Percentiles rank a stretch among this genome's conserved stretches.
phyloP scores from a whole-genome alignment of 2,329 filamentous ascomycete species.

The Ceratocystis diversiconidia region DNA sequence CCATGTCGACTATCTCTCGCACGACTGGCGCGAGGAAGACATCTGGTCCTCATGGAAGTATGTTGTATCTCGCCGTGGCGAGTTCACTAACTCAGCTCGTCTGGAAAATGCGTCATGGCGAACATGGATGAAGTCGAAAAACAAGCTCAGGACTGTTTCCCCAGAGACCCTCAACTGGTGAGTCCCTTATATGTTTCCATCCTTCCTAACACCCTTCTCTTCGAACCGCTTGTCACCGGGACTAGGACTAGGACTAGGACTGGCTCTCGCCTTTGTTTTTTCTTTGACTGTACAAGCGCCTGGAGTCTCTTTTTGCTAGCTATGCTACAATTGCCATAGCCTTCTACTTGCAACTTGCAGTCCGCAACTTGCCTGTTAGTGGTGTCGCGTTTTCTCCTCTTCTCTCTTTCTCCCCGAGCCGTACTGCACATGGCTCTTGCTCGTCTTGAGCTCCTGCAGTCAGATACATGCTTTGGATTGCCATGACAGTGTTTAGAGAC shows the following conservation, averaged over 20 bases:
- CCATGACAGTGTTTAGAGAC: background rate
- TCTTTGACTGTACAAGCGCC: background rate
- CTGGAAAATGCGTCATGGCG: constrained; percentile 95
- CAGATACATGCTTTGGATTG: background rate
- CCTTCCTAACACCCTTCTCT: background rate
- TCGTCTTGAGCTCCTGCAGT: background rate
- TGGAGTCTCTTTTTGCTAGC: background rate
- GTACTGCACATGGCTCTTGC: background rate
- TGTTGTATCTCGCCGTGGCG: constrained; percentile 63
- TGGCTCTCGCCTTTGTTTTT: background rate
- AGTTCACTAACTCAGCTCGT: constrained; percentile 67
- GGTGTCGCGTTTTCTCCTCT: background rate
- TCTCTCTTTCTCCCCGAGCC: background rate
- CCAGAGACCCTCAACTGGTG: constrained; percentile 91
- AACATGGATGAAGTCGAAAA: constrained; percentile 88
- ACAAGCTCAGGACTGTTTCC: constrained; percentile 72
- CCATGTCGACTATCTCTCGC: constrained; percentile 90
- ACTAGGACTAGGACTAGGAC: background rate
- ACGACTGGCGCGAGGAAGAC: constrained; percentile 88
- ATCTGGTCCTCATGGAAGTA: constrained; percentile 97
- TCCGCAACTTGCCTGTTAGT: background rate
- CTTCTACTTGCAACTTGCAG: background rate
- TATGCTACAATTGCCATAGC: background rate
- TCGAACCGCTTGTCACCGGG: background rate
- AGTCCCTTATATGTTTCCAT: constrained; percentile 24